Base-by-base conservation (phyloP, 2,329 filamentous ascomycete species). In the Ophiostoma quercus region DNA sequence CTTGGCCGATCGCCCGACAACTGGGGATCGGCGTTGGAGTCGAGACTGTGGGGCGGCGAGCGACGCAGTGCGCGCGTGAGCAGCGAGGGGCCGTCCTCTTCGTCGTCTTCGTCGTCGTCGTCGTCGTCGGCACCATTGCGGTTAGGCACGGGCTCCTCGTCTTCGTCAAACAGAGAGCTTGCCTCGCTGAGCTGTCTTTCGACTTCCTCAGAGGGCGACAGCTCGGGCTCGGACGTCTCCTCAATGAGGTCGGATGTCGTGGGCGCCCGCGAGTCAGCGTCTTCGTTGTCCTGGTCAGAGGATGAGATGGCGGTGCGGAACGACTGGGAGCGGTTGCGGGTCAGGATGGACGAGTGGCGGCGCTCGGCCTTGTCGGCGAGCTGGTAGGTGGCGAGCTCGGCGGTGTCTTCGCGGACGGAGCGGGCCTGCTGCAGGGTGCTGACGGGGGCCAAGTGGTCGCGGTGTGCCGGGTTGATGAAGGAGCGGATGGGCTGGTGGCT, bases 341-440 rank as follows among this genome's bases (percentile, higher is more conserved):
- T 74, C 63, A 87, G 78, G 71, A 87, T 84, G 11, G 81, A 80
- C 4, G 82, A 79, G 71, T 78, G 81, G 62, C 78, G 80, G 41
- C 77, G 78, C 71, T 80, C 78, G 70, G 83, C 80, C 74, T 84
- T 84, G 74, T 91, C 87, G 54, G 89, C 89, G 37, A 97, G 84
- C 67, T 92, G 89, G 77, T 94, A 92, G 22, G 87, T 92, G 62
- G 93, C 93, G 70, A 97, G 84, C 79, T 96, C 92, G 68, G 92
- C 92, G 2, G 93, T 96, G 77, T 95, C 90, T 79, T 95, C 90
- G 73, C 93, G 90, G 57, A 97, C 90, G 73, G 88, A 91, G 71
- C 89, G 87, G 43, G 92, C 90, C 78, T 92, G 91, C 74, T 92
- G 87, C 22, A 87, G 85, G 74, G 87, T 90, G 76, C 94, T 91